phyloP scores from a whole-genome alignment of 352 stramenopile species.

The Blastocystis sp. region DNA sequence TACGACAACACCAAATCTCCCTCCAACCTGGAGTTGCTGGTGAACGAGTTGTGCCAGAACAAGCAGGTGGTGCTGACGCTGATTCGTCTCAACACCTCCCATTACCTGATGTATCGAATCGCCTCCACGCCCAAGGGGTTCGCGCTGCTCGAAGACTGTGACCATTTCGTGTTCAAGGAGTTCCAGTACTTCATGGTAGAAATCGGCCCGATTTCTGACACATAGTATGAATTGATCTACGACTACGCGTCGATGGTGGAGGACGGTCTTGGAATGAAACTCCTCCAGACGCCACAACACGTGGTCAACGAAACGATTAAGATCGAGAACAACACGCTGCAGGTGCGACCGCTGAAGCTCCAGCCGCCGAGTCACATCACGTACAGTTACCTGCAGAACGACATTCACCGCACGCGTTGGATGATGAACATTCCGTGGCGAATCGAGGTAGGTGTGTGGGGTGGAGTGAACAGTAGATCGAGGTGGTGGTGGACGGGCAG shows the following conservation, averaged over 20 bases:
- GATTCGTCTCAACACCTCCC: slow-evolving; percentile 25
- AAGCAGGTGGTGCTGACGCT: slow-evolving; percentile 11
- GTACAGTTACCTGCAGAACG: slow-evolving; percentile 42
- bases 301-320: slow-evolving; percentile 5
- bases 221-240: slow-evolving; percentile 30
- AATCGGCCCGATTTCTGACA: background rate
- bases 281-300: background rate
- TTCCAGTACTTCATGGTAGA: slow-evolving; percentile 65
- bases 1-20: slow-evolving; percentile 54
- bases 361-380: slow-evolving; percentile 51
- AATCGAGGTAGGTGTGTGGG: slow-evolving; percentile 41
- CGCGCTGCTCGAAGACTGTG: slow-evolving; percentile 12
- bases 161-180: slow-evolving; percentile 37
- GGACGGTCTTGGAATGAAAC: slow-evolving; percentile 15
- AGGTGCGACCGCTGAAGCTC: slow-evolving; percentile 17
- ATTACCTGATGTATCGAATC: slow-evolving; percentile 45
- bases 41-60: background rate
- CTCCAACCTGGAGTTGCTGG: background rate
- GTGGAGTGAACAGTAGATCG: background rate
- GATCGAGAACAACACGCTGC: slow-evolving; percentile 17
- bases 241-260: slow-evolving; percentile 34
- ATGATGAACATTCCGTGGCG: slow-evolving; percentile 50
- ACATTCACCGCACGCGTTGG: background rate
- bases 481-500: background rate
- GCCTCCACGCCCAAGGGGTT: slow-evolving; percentile 13